phyloP scores from a whole-genome alignment of 1,284 basidiomycete genomes.

The Volvariella surrecta region DNA sequence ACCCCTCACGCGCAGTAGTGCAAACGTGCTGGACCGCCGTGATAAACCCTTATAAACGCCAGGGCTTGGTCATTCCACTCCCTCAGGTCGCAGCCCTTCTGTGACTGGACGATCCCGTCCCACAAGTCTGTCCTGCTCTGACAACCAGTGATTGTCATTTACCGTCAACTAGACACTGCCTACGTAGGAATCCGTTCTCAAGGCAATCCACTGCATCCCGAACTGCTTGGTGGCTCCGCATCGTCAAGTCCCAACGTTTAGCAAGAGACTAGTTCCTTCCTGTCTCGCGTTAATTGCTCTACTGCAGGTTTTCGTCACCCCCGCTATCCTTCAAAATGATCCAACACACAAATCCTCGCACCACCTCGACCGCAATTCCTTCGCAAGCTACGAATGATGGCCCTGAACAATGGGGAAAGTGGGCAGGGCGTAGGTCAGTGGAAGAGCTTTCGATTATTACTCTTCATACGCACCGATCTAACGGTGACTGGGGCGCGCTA shows the following conservation, averaged over 20 bases:
- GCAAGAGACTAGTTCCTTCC: conserved; percentile 3
- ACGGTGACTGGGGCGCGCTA: conserved; percentile 19
- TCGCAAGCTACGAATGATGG: conserved; percentile 22
- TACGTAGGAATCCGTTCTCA: conserved; percentile 16
- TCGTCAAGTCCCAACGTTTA: no score
- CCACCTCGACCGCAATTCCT: conserved; percentile 23
- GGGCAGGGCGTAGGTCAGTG: conserved; percentile 51
- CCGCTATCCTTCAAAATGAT: conserved; percentile 39
- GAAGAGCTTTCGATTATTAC: conserved; percentile 8
- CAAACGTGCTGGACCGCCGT: background rate
- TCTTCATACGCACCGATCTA: conserved; percentile 7
- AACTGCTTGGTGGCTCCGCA: background rate
- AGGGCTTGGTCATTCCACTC: conserved; percentile 24
- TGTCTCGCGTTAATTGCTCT: conserved; percentile 1
- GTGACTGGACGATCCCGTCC: conserved; percentile 14
- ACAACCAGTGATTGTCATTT: conserved; percentile 9
- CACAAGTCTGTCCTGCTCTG: conserved; percentile 11
- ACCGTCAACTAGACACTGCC: conserved; percentile 2
- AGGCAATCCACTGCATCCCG: conserved; percentile 6
- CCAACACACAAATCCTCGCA: conserved; percentile 42
- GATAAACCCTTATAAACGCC: conserved; percentile 1
- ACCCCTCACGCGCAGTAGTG: no score
- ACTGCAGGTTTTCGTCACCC: background rate
- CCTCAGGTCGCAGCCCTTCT: conserved; percentile 23
- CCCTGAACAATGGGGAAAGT: conserved; percentile 48